Evolutionary conservation across 371 early-diverging fungal genomes (phyloP), one percentile per base, ranked within the genome.

Genomic region (Rhizopus microsporus): DNA sequence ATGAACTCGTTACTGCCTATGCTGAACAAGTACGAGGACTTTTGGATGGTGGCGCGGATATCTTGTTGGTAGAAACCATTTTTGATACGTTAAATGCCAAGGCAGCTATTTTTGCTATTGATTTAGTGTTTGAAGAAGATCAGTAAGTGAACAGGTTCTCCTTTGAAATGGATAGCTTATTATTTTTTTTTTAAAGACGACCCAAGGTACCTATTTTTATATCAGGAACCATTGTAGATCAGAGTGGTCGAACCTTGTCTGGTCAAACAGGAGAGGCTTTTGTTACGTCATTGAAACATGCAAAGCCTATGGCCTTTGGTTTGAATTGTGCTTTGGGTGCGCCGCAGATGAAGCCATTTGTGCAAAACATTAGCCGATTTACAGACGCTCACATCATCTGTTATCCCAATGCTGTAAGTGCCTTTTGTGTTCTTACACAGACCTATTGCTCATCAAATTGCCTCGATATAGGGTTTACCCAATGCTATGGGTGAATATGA

Each of bases 221-320:
- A n/a, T 95, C 95, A 10, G 96, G 96, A 44, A 96, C 96, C n/a
- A 96, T 96, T 75, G 95, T 95, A 32, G 96, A 96, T 79, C 91
- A 93, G 75, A 90, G 91, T 56, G 96, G 97, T 43, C 88, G 96
- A 67, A 96, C 97, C 3, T 81, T 96, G 40, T 93, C 94, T 49
- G 97, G 97, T 44, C 96, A 95, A 65, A 96, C 97, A 0, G 94
- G 96, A 48, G 97, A 96, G 75, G 96, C 93, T 0, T 96, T 95
- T 83, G 87, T 95, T 16, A 82, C 88, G 10, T 92, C 93, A 8
- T 78, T 93, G 32, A 72, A 71, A 40, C 94, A 95, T 62, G 77
- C 87, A 32, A 73, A 90, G 33, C 96, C 96, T 12, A 57, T 92
- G 49, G 96, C 97, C 5, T 89, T 96, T 57, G 97, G 97, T 46